Evolutionary conservation across 345 rosid species (phyloP), one percentile per base, ranked within the genome.

Genomic region (Noccaea bulbosa): DNA sequence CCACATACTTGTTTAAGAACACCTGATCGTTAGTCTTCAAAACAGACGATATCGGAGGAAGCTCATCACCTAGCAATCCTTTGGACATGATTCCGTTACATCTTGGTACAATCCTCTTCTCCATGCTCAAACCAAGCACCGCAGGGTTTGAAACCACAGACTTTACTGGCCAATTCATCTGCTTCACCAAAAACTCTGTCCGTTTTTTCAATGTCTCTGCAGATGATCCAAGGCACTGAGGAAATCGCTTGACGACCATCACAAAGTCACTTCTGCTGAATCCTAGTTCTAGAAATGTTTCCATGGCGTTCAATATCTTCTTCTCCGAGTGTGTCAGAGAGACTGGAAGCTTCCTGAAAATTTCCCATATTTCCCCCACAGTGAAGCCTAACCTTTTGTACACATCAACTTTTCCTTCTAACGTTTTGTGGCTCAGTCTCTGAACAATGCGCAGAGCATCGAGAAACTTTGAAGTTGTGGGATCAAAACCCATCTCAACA

Each of bases 91-190:
- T 56, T 2, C 37, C 45, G 6, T 56, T 16, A 37, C 46, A 57
- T 46, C 62, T 57, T 4, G 62, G 62, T 0, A 57, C 15, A 5
- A 38, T 37, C 46, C 45, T 57, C 46, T 57, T 57, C 45, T 57
- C 62, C 62, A 57, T 57, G 32, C 62, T 57, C 1, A 2, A 3
- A 3, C 10, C 14, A 38, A 57, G 1, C 10, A 57, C 46, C 3
- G 0, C 2, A 5, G 45, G 62, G 10, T 17, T 3, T 6, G 10
- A 37, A 57, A 11, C 63, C 63, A 57, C 0, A 6, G 15, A 11
- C 33, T 57, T 38, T 10, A 38, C 0, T 12, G 63, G 32, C 47
- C 63, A 57, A 6, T 20, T 20, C 63, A 57, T 57, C 63, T 38
- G 0, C 46, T 57, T 38, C 45, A 56, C 44, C 8, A 54, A 0